Evolutionary conservation across 2,329 filamentous ascomycete genomes (phyloP), one percentile per base, ranked within the genome.

Genomic region (Madurella fahalii): DNA sequence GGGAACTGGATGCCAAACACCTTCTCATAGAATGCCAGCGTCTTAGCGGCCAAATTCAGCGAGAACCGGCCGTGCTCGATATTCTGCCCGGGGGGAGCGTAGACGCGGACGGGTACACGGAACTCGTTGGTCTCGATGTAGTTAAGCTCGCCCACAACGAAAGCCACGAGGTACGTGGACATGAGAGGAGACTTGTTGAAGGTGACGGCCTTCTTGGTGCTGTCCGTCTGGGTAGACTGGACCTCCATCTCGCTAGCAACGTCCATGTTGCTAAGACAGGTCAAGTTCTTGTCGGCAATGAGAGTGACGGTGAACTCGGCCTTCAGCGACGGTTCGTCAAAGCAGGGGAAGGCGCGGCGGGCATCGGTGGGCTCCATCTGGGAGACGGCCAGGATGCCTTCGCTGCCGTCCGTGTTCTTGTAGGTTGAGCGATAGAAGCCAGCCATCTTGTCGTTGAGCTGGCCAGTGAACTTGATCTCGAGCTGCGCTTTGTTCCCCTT

Each of bases 331-430:
- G 93, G 93, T 76, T 97, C 94, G 68, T 97, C 93, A 71, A 96
- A 96, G 74, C 93, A 96, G 42, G 93, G 93, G 75, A 97, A 95
- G 7, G 93, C 91, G 64, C 92, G 82, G 65, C 93, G 84, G 58
- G 90, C 92, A 74, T 97, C 93, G 13, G 93, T 96, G 40, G 93
- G 87, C 76, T 97, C 93, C 89, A 97, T 95, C 77, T 97, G 93
- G 16, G 90, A 90, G 25, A 91, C 93, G 30, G 92, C 93, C 67
- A 97, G 79, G 69, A 92, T 87, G 62, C 88, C 89, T 55, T 86
- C 85, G 57, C 83, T 83, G 40, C 93, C 93, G 66, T 94, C 84
- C 47, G 82, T 74, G 58, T 84, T 85, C 77, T 94, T 95, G 79
- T 93, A 97, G 7, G 90, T 95, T 1, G 91, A 96, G 55, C 93